Base-by-base conservation (phyloP, 305 asterid species). In the Fraxinus ornus region DNA sequence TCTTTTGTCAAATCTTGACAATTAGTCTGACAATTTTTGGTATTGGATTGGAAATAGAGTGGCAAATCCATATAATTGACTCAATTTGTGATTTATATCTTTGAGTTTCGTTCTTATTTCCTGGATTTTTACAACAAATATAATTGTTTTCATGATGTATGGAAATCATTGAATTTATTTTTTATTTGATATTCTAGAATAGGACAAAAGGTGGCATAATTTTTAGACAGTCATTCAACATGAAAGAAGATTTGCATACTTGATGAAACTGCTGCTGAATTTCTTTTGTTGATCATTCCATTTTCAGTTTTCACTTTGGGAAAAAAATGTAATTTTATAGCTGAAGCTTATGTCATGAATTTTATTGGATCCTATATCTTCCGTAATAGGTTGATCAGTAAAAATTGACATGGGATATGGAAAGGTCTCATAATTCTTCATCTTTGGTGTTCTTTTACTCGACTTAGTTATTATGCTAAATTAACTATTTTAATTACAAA, bases 371-470 rank as follows among this genome's bases (percentile, higher is more conserved):
- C 74, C 21, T 26, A 24, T 26, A 26, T 1, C 22, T 70, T 70
- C 75, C 22, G 4, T 70, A 12, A 26, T 28, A 8, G n/a, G 75
- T 26, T 70, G 22, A 30, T 30, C 39, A 30, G 39, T 28, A 13
- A 13, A 30, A 70, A 26, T 64, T 30, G 75, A 70, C 39, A 70
- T 15, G 19, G 75, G 39, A 28, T 28, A 28, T 66, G 33, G 36
- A 28, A 24, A 9, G 71, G 71, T 66, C 74, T 66, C 22, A 28
- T 70, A 70, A 70, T 30, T 26, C 39, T 70, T 30, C 75, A 30
- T 70, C 75, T 70, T 70, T 70, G 75, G 32, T 70, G 39, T 70
- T 15, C 75, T 70, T 70, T 70, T 70, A 70, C 39, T 70, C n/a
- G 75, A 70, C 37, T 68, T 68, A 68, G 37, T 68, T 68, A 68